Base-by-base conservation (phyloP, 2,329 filamentous ascomycete species). In the Paecilomyces niveus region DNA sequence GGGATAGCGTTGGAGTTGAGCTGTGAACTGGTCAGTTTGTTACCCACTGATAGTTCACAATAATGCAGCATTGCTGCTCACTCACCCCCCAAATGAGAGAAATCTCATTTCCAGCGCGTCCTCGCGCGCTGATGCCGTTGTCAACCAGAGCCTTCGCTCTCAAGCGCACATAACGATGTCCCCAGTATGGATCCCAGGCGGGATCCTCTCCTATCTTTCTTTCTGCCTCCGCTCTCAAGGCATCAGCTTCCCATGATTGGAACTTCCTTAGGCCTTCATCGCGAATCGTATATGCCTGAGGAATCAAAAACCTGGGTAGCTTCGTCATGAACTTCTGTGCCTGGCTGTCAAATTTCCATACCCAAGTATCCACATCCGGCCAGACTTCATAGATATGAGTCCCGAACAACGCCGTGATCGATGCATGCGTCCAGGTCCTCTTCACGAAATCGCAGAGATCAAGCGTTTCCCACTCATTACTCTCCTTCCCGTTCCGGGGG, bases 331-430 rank as follows among this genome's bases (percentile, higher is more conserved):
- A 33, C 11, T 39, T 57, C 7, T 57, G 59, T 29, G 59, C 61
- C 50, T 61, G 53, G 8, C 62, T 53, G 33, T 67, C 63, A 54
- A 65, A 67, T 26, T 61, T 39, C 63, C 63, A 67, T 13, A 66
- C 55, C 55, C 63, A 63, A 13, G 59, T 51, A 18, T 61, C 58
- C 11, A 65, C 55, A 6, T 33, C 56, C 1, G 64, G 64, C 65
- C 65, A 67, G 15, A 63, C 57, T 5, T 62, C 59, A 22, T 64
- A 45, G 10, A 67, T 57, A 54, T 63, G 56, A 2, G 59, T 57
- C 18, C 65, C 65, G 50, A 64, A 65, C 8, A 65, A 50, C 9
- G 64, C 59, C 11, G 59, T 55, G n/a, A 64, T 61, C 5, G 63
- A 62, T 15, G 64, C 65, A 45, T 62, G 55, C 24, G 63, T 57